Percentiles rank a stretch among this genome's conserved stretches.
Conservation (phyloP, 2,329 filamentous ascomycete species). For the Botrytis pseudocinerea region DNA sequence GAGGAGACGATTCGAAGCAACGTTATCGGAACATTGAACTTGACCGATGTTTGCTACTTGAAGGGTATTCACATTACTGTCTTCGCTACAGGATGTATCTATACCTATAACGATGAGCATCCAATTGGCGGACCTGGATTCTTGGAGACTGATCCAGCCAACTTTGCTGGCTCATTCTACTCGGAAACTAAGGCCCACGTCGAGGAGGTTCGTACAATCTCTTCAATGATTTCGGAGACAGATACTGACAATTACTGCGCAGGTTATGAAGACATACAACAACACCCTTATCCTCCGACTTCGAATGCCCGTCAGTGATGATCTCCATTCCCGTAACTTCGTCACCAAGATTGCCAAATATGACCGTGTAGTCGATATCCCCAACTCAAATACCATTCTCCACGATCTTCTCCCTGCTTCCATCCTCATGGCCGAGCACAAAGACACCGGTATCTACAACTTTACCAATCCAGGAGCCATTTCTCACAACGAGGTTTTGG, state of each 20-base stretch:
- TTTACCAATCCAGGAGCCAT: conserved; percentile 71
- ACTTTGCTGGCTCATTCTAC: conserved; percentile 69
- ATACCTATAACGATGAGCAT: conserved; percentile 62
- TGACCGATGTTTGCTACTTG: conserved; percentile 61
- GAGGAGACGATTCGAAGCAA: conserved; percentile 68
- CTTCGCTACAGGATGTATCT: conserved; percentile 68
- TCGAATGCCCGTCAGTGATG: conserved; percentile 69
- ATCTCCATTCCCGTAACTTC: conserved; percentile 66
- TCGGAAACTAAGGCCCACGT: conserved; percentile 66
- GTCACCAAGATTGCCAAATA: conserved; percentile 69
- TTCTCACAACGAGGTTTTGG: conserved; percentile 68
- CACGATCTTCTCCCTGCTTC: conserved; percentile 63
- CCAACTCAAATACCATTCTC: conserved; percentile 68
- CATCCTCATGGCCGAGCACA: conserved; percentile 60
- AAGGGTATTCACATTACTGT: conserved; percentile 63
- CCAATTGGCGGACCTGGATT: conserved; percentile 61
- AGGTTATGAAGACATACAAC: conserved; percentile 62
- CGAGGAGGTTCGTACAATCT: conserved; percentile 53
- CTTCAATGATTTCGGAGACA: not conserved
- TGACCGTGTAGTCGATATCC: conserved; percentile 64
- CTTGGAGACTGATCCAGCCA: conserved; percentile 61
- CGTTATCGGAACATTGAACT: conserved; percentile 63
- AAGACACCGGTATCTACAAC: conserved; percentile 65
- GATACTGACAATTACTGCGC: conserved; percentile 25
- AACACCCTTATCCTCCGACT: conserved; percentile 65